Evolutionary conservation across 345 rosid species (phyloP).

Genomic region (Kandelia obovata): DNA sequence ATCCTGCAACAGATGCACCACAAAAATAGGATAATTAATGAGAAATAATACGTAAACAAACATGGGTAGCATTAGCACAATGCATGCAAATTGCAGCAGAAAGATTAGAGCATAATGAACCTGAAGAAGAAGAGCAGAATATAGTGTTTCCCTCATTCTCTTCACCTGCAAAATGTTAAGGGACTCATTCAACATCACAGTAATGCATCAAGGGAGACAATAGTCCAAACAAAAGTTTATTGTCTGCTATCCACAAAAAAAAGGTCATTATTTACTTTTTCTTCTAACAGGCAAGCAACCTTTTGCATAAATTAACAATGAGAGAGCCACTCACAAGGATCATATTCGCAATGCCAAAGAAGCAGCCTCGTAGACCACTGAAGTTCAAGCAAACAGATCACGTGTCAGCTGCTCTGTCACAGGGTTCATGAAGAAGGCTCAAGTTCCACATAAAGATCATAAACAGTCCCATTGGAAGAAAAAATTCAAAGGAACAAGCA

Average conservation of each 20-base stretch:
- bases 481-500: neutral
- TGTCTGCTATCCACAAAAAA: neutral
- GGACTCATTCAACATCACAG: slow-evolving; percentile 16
- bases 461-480: slow-evolving; percentile 1
- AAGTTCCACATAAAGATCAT: slow-evolving; percentile 8
- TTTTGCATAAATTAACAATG: neutral
- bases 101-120: slow-evolving; percentile 29
- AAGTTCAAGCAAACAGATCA: slow-evolving; percentile 32
- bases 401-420: slow-evolving; percentile 27
- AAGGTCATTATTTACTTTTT: neutral
- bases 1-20: slow-evolving; percentile 49
- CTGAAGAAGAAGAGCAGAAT: slow-evolving; percentile 88
- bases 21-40: slow-evolving; percentile 7
- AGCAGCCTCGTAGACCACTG: slow-evolving; percentile 96
- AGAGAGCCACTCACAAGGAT: slow-evolving; percentile 72
- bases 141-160: slow-evolving; percentile 90
- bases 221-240: neutral
- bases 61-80: neutral
- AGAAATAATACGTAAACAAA: slow-evolving; percentile 10
- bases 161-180: slow-evolving; percentile 54
- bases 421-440: slow-evolving; percentile 14
- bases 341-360: slow-evolving; percentile 93
- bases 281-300: neutral
- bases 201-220: slow-evolving; percentile 7
- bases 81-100: slow-evolving; percentile 9